Evolutionary conservation across 371 early-diverging fungal genomes (phyloP), one percentile per base, ranked within the genome.

Genomic region (Rhizopus delemar): DNA sequence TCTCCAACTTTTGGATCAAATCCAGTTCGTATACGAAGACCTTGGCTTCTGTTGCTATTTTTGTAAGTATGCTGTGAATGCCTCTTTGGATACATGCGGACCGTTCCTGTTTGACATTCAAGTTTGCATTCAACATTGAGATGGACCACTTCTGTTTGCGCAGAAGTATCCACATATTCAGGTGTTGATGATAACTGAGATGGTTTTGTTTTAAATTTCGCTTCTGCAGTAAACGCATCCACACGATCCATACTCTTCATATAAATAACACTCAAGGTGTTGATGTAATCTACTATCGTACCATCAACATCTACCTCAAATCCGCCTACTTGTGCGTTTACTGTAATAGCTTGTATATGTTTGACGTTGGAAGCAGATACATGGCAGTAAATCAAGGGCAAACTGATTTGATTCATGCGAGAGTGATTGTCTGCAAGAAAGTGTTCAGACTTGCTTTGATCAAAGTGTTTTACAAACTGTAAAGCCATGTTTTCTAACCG

Each of bases 381-480:
- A 52, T 81, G 74, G 38, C 84, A 84, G 3, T 78, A 70, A 31
- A 90, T 83, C 5, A 72, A 77, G 0, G 87, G 88, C 34, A 91
- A 65, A 11, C 73, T 53, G 54, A 90, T 66, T 12, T 86, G 81
- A 54, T 93, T 93, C 76, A 85, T 82, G 22, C 81, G 82, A n/a
- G 85, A 75, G 63, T 91, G 90, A 6, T 79, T 75, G 2, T 81
- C 66, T 0, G 90, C 84, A 32, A 81, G 58, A 64, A 91, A 93
- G 60, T 85, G 85, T 2, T 84, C 78, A 34, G 89, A 87, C 22
- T 87, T 85, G 62, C 77, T 77, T 60, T 84, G 86, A 59, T 93
- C 88, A 68, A 93, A 91, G 11, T 68, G 57, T 12, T 85, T 77
- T 12, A 93, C 88, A 67, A 91, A 93, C 64, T 91, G 91, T 15